Base-by-base conservation (phyloP, 805 yeast species). In the Saccharomycopsis javanensis region DNA sequence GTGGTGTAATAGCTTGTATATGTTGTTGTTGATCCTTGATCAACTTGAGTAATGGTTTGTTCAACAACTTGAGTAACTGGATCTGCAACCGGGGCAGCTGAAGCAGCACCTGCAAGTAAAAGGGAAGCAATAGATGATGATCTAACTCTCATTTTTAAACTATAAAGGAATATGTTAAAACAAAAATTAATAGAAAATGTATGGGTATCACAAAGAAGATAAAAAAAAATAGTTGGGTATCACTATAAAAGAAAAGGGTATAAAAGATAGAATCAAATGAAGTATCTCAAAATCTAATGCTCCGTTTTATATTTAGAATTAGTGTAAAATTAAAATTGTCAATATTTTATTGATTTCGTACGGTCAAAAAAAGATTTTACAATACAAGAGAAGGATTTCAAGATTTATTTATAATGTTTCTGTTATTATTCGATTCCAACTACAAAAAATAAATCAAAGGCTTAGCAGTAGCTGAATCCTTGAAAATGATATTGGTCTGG, bases 1-100 rank as follows among this genome's bases (percentile, higher is more conserved):
- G 62, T 60, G 31, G 62, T 60, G 51, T 57, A 60, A 25, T 55
- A 60, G 28, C 62, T 60, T 15, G 62, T 60, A 53, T 56, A 60
- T n/a, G 62, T 60, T 8, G 56, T 37, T 30, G 62, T 60, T n/a
- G 57, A 53, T 20, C 60, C 62, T 30, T 55, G 55, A 28, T 57
- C 60, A n/a, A 57, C 56, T 16, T 50, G 50, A 16, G 59, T 55
- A n/a, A 60, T 46, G 16, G 62, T 60, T 8, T 58, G 53, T 13
- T 57, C 46, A 13, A 60, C 27, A 18, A 55, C 55, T 23, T 60
- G 56, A 13, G 62, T 60, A 25, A 60, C 33, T 27, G 53, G 50
- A 51, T 56, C 56, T n/a, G 61, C 61, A 16, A 59, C 54, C 13
- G 62, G 62, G 5, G 62, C 62, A 15, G 57, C 57, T 8, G 46